phyloP scores from a whole-genome alignment of 305 asterid genomes.

The Solanum hybrid region DNA sequence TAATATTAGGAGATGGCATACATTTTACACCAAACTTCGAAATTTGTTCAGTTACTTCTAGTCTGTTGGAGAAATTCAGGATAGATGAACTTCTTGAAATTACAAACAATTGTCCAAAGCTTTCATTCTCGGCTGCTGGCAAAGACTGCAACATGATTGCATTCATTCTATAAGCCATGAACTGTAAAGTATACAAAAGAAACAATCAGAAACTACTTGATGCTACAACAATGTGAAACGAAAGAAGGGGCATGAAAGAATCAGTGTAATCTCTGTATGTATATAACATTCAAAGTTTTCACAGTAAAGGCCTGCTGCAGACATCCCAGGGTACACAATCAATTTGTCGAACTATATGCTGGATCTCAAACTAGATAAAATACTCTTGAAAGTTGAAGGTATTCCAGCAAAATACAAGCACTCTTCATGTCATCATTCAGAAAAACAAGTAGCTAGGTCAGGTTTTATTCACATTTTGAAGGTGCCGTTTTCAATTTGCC shows the following conservation, averaged over 20 bases:
- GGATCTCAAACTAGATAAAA: not conserved
- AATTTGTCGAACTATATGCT: not conserved
- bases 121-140: conserved; percentile 25
- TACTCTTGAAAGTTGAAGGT: not conserved
- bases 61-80: conserved; percentile 16
- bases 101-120: conserved; percentile 13
- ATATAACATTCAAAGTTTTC: not conserved
- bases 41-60: conserved; percentile 16
- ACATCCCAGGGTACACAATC: not conserved
- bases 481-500: not conserved
- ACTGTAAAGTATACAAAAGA: conserved; percentile 27
- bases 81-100: conserved; percentile 21
- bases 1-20: conserved; percentile 20
- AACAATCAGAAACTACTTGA: not conserved
- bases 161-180: conserved; percentile 37
- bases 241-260: not conserved
- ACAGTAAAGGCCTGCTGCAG: not conserved
- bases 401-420: not conserved
- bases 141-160: conserved; percentile 24
- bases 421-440: not conserved
- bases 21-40: conserved; percentile 18
- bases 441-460: not conserved
- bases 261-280: not conserved
- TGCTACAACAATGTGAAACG: not conserved
- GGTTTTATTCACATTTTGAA: not conserved